phyloP scores from a whole-genome alignment of 2,329 filamentous ascomycete genomes.

The Dothistroma pini region DNA sequence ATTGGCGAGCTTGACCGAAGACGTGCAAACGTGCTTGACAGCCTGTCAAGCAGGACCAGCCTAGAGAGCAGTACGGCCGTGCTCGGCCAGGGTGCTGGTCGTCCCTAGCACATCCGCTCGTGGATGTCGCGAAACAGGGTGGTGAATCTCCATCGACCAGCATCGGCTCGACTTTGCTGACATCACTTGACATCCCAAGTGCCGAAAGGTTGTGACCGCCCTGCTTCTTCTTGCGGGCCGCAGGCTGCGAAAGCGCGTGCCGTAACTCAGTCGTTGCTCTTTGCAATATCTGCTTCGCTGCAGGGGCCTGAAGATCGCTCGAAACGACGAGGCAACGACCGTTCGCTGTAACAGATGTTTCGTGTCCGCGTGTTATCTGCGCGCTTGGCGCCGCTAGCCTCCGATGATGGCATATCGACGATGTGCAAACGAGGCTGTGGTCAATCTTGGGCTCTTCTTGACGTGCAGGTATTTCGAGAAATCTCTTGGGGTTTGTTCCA shows the following conservation, averaged over 20 bases:
- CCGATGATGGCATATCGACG: neutral
- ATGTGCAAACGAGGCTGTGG: conserved; percentile 10
- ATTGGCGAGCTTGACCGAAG: conserved; percentile 18
- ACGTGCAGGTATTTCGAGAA: conserved; percentile 19
- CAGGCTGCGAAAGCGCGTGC: conserved; percentile 10
- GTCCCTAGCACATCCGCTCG: conserved; percentile 6
- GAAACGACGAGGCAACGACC: conserved; percentile 2
- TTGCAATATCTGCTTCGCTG: conserved; percentile 14
- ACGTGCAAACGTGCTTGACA: conserved; percentile 14
- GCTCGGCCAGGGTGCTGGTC: conserved; percentile 11
- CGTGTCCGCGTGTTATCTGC: neutral
- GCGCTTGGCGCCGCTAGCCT: neutral
- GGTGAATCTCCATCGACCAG: conserved; percentile 19
- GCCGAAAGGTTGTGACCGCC: conserved; percentile 23
- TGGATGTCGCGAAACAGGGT: conserved; percentile 15
- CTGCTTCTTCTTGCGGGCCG: conserved; percentile 6
- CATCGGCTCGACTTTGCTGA: conserved; percentile 17
- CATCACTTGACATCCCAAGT: conserved; percentile 25
- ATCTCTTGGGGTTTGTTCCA: conserved; percentile 18
- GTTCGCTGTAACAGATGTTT: neutral
- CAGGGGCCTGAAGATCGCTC: conserved; percentile 19
- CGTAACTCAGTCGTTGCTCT: conserved; percentile 14
- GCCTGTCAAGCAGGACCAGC: conserved; percentile 9
- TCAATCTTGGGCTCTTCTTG: conserved; percentile 10
- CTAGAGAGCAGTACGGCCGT: conserved; percentile 11